Evolutionary conservation across 2,329 filamentous ascomycete genomes (phyloP).

Genomic region (Penicillium occitanis): DNA sequence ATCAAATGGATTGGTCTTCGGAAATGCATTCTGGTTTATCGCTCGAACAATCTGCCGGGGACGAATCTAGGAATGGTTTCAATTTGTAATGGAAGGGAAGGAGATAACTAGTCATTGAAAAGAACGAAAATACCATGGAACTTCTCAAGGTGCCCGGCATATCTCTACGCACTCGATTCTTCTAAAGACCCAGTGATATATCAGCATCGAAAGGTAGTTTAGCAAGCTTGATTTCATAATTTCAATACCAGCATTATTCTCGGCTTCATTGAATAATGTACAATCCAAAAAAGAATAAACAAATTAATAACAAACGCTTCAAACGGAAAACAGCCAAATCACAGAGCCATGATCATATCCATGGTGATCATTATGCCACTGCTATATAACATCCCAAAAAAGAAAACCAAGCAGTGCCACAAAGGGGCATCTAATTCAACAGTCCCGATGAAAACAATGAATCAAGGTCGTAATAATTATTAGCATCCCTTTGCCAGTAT

Average conservation of each 20-base stretch:
- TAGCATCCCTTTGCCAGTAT: not conserved
- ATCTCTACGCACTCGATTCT: not conserved
- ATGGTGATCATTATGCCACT: not conserved
- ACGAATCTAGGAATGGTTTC: constrained; percentile 30
- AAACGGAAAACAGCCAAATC: not conserved
- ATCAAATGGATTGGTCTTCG: constrained; percentile 27
- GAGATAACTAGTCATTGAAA: not conserved
- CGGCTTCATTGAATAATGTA: constrained; percentile 1
- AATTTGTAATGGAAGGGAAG: constrained; percentile 26
- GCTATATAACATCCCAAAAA: not conserved
- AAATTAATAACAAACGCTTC: not conserved
- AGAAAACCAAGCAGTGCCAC: not conserved
- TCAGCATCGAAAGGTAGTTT: not conserved
- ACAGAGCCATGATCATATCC: constrained; percentile 19
- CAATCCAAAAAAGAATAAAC: not conserved
- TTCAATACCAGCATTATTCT: not conserved
- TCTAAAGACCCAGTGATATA: not conserved
- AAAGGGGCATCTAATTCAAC: not conserved
- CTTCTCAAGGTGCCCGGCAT: not conserved
- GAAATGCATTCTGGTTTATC: constrained; percentile 30
- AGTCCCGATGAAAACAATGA: not conserved
- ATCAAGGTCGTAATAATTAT: not conserved
- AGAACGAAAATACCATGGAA: not conserved
- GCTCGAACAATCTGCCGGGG: constrained; percentile 26
- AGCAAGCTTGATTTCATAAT: not conserved